Evolutionary conservation across 805 yeast genomes (phyloP), one percentile per base, ranked within the genome.

Genomic region (Ogataea populi-albae): DNA sequence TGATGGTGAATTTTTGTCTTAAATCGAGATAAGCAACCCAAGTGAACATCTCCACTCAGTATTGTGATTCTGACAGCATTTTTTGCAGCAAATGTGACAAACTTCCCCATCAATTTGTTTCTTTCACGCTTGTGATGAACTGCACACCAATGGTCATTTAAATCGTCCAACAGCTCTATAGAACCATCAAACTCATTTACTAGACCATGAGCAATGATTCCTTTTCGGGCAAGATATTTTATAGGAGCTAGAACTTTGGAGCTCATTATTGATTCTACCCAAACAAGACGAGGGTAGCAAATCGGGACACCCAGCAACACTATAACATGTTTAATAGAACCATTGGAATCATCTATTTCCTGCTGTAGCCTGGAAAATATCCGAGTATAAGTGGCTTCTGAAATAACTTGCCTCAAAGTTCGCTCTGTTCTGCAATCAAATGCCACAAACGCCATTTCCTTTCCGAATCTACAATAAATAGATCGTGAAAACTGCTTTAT

Each of bases 141-240:
- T 3, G 96, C 81, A 59, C 97, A 88, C 98, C 98, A 91, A 64
- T 91, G 98, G 57, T 91, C 98, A 54, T 88, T 81, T 60, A 93
- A 69, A 58, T 91, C 98, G 55, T 93, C 98, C 47, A 93, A 70
- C 11, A 91, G 76, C 62, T 91, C 98, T 5, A 91, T 79, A 26
- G 83, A 77, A 2, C 97, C 97, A 56, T 89, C 96, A 53, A 89
- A 91, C 49, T 86, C 93, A 55, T 93, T 91, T 17, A 87, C 87
- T 22, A 91, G 61, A 0, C 95, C 94, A 40, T 72, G 70, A 32
- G 79, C 73, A 23, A 80, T 56, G 26, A 84, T 61, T 3, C 88
- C 87, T 38, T 71, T 73, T 37, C 73, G 68, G 3, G 91, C 76
- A 17, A 81, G 49, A 38, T 55, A 70, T 52, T 80, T 78, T 4